A percentile compares a stretch with the other conserved stretches of the same genome.
These are phyloP conservation scores for Hamigera avellanea DNA, from an alignment of 495 filamentous ascomycete genomes.

Conservation along the genomic window DNA sequence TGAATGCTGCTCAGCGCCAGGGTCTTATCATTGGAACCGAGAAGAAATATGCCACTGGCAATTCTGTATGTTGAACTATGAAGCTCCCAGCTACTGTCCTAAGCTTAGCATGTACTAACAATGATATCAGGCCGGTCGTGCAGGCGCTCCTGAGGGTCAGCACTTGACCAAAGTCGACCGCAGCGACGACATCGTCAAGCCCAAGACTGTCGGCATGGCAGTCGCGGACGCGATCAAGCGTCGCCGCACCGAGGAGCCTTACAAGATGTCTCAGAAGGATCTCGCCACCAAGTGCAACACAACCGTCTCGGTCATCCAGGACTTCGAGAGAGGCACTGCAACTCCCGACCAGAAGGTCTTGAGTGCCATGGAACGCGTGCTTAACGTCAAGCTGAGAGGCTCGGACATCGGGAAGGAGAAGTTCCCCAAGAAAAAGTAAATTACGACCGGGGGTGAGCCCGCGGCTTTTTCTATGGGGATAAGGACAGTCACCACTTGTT, in stretches of 20 bases:
- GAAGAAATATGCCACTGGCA: constrained; percentile 78
- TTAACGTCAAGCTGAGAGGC: constrained; percentile 78
- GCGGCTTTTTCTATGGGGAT: constrained; percentile 17
- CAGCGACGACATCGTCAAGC: constrained; percentile 93
- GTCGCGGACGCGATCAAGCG: constrained; percentile 76
- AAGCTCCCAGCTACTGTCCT: too few species aligned
- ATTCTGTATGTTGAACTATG: constrained; percentile 62
- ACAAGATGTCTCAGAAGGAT: constrained; percentile 94
- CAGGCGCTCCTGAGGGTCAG: constrained; percentile 68
- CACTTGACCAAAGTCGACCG: constrained; percentile 97
- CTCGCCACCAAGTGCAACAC: constrained; percentile 91
- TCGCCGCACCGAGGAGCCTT: constrained; percentile 56
- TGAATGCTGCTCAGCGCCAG: constrained; percentile 80
- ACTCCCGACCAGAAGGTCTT: constrained; percentile 79
- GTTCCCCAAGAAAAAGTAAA: constrained; percentile 60
- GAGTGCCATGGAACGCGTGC: constrained; percentile 64
- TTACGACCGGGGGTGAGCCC: constrained; percentile 16
- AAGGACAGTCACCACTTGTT: constrained; percentile 9
- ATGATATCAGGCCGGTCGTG: constrained; percentile 38
- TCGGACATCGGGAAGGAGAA: constrained; percentile 63
- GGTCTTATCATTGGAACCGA: constrained; percentile 73
- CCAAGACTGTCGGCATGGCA: constrained; percentile 69
- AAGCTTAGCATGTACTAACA: background rate
- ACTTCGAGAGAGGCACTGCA: constrained; percentile 76
- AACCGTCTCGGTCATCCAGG: constrained; percentile 63